Conservation (phyloP, 2,329 filamentous ascomycete species). For the Diaporthe sp. region DNA sequence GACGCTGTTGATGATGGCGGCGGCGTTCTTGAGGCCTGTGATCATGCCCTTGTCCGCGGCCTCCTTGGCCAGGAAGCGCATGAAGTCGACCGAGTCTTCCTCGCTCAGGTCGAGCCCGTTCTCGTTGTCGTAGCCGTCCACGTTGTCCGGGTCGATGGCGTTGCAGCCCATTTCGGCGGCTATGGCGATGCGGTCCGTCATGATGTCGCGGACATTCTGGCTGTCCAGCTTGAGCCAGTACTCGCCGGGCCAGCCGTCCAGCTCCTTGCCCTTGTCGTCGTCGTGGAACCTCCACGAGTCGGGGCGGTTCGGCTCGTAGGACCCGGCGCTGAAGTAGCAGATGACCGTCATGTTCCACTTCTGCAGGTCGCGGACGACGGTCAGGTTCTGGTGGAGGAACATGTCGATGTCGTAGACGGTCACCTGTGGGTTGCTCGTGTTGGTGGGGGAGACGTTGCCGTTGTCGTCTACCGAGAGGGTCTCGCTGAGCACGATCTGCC, state of each 20-base stretch:
- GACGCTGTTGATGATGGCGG: conserved; percentile 66
- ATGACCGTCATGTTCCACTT: conserved; percentile 71
- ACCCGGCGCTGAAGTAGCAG: conserved; percentile 82
- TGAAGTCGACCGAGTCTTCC: conserved; percentile 68
- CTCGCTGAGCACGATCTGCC: conserved; percentile 72
- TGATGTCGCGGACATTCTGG: conserved; percentile 72
- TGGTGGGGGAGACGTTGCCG: conserved; percentile 57
- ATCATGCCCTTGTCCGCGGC: conserved; percentile 68
- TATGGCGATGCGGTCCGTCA: conserved; percentile 70
- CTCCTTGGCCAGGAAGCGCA: conserved; percentile 70
- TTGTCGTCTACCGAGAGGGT: conserved; percentile 57
- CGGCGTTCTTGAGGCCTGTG: conserved; percentile 78
- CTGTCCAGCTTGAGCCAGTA: conserved; percentile 74
- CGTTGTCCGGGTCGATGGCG: conserved; percentile 79
- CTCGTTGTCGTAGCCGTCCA: conserved; percentile 76
- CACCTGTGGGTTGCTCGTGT: conserved; percentile 59
- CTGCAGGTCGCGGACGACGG: conserved; percentile 62
- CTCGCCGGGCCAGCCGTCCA: conserved; percentile 77
- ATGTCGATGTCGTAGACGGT: conserved; percentile 73
- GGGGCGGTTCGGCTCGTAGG: conserved; percentile 73
- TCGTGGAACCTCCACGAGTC: conserved; percentile 69
- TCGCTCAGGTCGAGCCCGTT: conserved; percentile 73
- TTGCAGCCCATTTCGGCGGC: conserved; percentile 75
- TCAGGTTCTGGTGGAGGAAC: conserved; percentile 63
- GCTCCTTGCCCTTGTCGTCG: conserved; percentile 67